Conservation (phyloP, 768 basidiomycete species). For the Calocybe cyanea region DNA sequence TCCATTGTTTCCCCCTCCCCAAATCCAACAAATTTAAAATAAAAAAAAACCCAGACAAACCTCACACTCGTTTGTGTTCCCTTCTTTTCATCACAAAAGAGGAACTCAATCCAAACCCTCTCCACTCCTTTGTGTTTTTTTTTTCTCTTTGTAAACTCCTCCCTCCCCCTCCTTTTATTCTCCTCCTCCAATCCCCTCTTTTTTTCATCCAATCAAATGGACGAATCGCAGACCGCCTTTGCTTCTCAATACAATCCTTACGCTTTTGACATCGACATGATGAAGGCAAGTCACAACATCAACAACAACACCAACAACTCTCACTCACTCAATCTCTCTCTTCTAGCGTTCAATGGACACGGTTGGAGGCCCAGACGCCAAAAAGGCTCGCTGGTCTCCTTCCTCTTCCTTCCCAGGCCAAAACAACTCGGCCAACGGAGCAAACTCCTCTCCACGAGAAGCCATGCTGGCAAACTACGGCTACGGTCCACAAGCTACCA, state of each 20-base stretch:
- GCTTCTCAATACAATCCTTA: conserved; percentile 66
- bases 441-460: conserved; percentile 47
- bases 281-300: conserved; percentile 53
- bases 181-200: conserved; percentile 40
- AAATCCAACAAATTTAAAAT: too few relatives aligned
- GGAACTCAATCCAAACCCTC: not conserved
- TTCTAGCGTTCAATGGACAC: conserved; percentile 81
- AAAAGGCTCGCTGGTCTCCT: conserved; percentile 90
- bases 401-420: conserved; percentile 45
- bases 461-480: conserved; percentile 87
- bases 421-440: conserved; percentile 29
- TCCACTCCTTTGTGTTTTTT: conserved; percentile 30
- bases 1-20: too few relatives aligned
- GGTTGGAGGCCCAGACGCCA: conserved; percentile 76
- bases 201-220: conserved; percentile 46
- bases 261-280: conserved; percentile 86
- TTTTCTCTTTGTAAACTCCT: conserved; percentile 52
- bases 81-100: conserved; percentile 45
- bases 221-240: conserved; percentile 71
- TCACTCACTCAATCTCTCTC: conserved; percentile 2
- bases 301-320: not conserved
- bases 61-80: conserved; percentile 28
- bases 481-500: conserved; percentile 72
- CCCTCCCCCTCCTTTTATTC: conserved; percentile 40
- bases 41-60: too few relatives aligned